Percentiles rank a stretch among this genome's conserved stretches.
Conservation (phyloP, 176 grass and related monocot genomes). For the Chrysopogon serrulatus region DNA sequence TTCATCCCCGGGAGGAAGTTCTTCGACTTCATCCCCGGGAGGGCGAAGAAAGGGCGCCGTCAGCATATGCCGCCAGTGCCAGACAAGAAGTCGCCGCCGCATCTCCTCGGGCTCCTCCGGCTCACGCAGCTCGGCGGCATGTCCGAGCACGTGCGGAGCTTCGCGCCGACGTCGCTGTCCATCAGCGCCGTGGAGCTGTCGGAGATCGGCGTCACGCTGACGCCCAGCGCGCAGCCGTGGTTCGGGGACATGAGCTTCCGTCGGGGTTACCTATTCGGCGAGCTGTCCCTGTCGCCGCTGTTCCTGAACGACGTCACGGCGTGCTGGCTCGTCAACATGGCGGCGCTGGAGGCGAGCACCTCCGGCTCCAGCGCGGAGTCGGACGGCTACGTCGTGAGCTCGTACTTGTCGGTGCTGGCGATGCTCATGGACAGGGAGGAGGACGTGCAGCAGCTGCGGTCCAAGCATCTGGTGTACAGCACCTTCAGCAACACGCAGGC, state of each 20-base stretch:
- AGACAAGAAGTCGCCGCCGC: no score
- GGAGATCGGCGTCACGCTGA: not conserved
- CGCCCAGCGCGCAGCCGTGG: not conserved
- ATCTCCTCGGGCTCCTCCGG: no score
- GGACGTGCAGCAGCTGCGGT: not conserved
- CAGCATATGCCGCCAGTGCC: no score
- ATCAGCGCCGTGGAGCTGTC: not conserved
- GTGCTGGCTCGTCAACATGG: not conserved
- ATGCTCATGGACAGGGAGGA: constrained; percentile 8
- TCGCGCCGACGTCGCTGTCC: not conserved
- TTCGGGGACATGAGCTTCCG: not conserved
- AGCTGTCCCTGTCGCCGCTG: not conserved
- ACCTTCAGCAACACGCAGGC: not conserved
- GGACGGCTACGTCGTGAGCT: no score
- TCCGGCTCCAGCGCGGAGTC: not conserved
- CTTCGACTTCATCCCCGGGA: no score
- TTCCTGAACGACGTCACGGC: not conserved
- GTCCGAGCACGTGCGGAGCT: not conserved
- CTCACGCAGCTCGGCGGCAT: not conserved
- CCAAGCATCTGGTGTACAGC: not conserved
- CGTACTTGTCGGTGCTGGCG: no score
- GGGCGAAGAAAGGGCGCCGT: no score
- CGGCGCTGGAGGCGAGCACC: not conserved
- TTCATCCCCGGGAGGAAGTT: no score
- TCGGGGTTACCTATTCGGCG: not conserved